Evolutionary conservation across 2,329 filamentous ascomycete genomes (phyloP).

Genomic region (Penicillium griseofulvum): DNA sequence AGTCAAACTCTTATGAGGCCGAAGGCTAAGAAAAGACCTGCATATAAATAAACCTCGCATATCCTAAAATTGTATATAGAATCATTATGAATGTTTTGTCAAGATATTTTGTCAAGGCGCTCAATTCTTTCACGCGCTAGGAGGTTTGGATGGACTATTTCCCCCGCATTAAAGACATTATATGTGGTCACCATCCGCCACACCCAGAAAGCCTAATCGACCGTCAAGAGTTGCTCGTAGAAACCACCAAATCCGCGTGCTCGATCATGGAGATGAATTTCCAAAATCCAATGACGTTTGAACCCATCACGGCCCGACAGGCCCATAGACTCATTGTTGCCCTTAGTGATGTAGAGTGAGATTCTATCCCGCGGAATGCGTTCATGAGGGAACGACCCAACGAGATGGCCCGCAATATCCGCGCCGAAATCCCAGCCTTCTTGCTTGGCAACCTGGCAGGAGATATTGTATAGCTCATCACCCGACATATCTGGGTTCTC

Average conservation of each 20-base stretch:
- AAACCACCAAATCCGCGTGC: slow-evolving; percentile 44
- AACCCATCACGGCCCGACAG: slow-evolving; percentile 41
- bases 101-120: not conserved
- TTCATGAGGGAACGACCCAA: slow-evolving; percentile 53
- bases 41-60: not conserved
- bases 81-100: not conserved
- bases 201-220: slow-evolving; percentile 10
- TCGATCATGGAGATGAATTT: slow-evolving; percentile 49
- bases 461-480: slow-evolving; percentile 48
- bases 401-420: slow-evolving; percentile 49
- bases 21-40: slow-evolving; percentile 49
- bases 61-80: slow-evolving; percentile 7
- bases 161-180: not conserved
- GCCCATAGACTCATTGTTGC: slow-evolving; percentile 45
- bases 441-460: slow-evolving; percentile 37
- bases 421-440: slow-evolving; percentile 49
- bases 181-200: not conserved
- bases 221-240: slow-evolving; percentile 39
- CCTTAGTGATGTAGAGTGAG: slow-evolving; percentile 47
- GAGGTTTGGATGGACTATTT: not conserved
- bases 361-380: slow-evolving; percentile 50
- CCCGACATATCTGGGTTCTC: slow-evolving; percentile 49
- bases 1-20: slow-evolving; percentile 80
- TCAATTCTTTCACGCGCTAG: not conserved
- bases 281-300: slow-evolving; percentile 52